These are phyloP conservation scores for Beauveria varroae DNA, from an alignment of 2,329 filamentous ascomycete genomes.

Conservation along the genomic window DNA sequence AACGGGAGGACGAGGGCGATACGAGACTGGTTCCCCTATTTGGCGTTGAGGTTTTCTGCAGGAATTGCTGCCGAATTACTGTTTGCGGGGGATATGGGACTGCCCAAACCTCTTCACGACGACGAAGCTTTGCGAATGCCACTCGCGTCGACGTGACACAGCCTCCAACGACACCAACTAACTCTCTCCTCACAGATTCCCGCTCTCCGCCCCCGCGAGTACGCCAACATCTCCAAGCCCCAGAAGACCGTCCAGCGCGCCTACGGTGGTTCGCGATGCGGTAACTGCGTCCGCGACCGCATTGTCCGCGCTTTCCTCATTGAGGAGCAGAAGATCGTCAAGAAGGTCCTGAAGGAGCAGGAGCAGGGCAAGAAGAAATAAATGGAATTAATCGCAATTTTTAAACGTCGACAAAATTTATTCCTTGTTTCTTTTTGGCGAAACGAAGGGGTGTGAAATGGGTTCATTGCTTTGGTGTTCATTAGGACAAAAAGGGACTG, in stretches of 20 bases:
- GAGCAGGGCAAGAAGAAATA: constrained; percentile 67
- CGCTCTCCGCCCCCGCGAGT: constrained; percentile 96
- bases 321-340: constrained; percentile 99
- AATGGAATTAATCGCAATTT: constrained; percentile 25
- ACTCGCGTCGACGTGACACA: not conserved
- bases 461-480: constrained; percentile 49
- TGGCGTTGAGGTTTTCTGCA: not conserved
- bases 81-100: not conserved
- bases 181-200: constrained; percentile 58
- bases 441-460: constrained; percentile 19
- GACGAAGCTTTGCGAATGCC: not conserved
- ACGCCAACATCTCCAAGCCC: constrained; percentile 92
- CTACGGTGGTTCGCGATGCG: constrained; percentile 97
- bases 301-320: constrained; percentile 98
- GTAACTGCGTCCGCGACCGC: constrained; percentile 96
- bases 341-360: constrained; percentile 99
- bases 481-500: constrained; percentile 41
- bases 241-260: constrained; percentile 99
- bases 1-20: not conserved
- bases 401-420: constrained; percentile 7
- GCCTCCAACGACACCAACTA: not conserved
- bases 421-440: constrained; percentile 15
- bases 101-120: not conserved
- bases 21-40: not conserved
- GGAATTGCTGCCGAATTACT: not conserved